Evolutionary conservation across 768 basidiomycete genomes (phyloP), one percentile per base, ranked within the genome.

Genomic region (Mycena galopus): DNA sequence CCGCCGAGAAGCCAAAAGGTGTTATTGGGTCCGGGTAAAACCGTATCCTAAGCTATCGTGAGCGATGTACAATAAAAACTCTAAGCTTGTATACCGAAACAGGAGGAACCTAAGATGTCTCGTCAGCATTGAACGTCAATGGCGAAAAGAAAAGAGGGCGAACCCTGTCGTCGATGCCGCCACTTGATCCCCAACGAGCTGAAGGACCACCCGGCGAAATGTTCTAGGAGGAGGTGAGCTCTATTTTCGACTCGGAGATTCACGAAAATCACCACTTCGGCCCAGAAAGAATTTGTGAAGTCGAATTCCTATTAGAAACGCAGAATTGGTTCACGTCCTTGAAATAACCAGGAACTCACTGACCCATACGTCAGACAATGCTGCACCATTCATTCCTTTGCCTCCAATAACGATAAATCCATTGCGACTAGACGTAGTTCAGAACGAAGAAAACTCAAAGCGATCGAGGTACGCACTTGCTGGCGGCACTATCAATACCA

Each of bases 1-100:
- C 94, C 94, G n/a, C 94, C 94, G 10, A 88, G 86, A 76, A 94
- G 83, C 81, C 89, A 94, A 75, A 94, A 90, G 0, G 92, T 90
- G 73, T 92, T 95, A 76, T 91, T 93, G 47, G 91, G 91, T 17
- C 86, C 86, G 21, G 86, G 84, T 11, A 86, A 73, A 12, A 84
- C 73, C 27, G 85, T 80, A 77, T 88, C 88, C 71, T 84, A 82
- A 60, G 84, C 0, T 10, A 42, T 33, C 8, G 16, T 50, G 35
- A 29, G 11, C 9, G 23, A 39, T 32, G 53, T 17, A 30, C 29
- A 47, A 27, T 21, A 19, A 14, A 53, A 30, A 19, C 7, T n/a
- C 7, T n/a, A 10, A 47, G 19, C 7, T 23, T 47, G n/a, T 10
- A 27, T 51, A 74, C 73, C 44, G 74, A 53, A 30, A 75, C 79